Percentiles rank a stretch among this genome's conserved stretches.
Evolutionary conservation across 257 asterid species (phyloP).

Genomic region (Apocynum venetum): DNA sequence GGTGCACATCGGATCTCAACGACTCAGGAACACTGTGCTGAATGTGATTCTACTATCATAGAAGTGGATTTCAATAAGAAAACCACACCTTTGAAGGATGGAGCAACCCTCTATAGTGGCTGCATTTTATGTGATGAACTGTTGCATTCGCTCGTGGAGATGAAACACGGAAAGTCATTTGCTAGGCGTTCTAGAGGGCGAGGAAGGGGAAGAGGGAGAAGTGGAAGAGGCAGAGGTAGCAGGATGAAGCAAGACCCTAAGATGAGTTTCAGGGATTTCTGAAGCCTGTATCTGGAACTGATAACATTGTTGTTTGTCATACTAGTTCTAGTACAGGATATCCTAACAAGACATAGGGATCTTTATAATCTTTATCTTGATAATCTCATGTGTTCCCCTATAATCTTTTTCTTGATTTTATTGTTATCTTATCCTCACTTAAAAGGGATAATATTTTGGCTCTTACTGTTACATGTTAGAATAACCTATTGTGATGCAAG

Average conservation of each 20-base stretch:
- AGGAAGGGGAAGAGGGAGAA: conserved; percentile 67
- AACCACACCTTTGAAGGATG: conserved; percentile 77
- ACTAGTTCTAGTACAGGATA: neutral
- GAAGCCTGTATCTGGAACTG: conserved; percentile 6
- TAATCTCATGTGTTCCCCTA: neutral
- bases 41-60: conserved; percentile 79
- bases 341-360: neutral
- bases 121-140: conserved; percentile 85
- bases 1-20: conserved; percentile 87
- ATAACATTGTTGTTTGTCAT: no score
- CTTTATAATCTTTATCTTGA: neutral
- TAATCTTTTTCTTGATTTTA: neutral
- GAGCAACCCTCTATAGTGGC: conserved; percentile 65
- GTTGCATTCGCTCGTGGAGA: conserved; percentile 75
- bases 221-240: conserved; percentile 51
- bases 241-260: conserved; percentile 67
- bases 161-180: conserved; percentile 78
- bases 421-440: conserved; percentile 26
- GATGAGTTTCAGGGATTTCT: conserved; percentile 90
- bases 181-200: conserved; percentile 40
- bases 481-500: no score
- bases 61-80: conserved; percentile 92
- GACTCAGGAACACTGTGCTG: conserved; percentile 59
- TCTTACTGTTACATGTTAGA: no score
- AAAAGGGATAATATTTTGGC: conserved; percentile 19